These are phyloP conservation scores for Orobanche coerulescens DNA, from an alignment of 257 asterid species.

Conservation along the genomic window DNA sequence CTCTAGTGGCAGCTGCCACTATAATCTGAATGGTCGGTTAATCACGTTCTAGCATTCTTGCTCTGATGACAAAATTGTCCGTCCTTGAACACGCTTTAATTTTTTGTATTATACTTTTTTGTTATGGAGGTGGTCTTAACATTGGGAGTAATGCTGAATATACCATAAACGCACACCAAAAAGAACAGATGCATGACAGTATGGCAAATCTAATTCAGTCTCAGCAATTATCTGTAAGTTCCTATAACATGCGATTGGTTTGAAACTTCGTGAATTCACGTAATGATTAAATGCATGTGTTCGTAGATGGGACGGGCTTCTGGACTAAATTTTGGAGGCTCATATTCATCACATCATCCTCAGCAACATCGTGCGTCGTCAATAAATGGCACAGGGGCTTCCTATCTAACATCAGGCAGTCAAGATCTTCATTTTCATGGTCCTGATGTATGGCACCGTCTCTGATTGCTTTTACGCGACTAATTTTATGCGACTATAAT, in stretches of 20 bases:
- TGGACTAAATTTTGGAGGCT: conserved; percentile 63
- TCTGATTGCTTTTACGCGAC: conserved; percentile 8
- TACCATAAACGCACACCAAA: conserved; percentile 51
- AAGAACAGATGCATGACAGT: conserved; percentile 70
- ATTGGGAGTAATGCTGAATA: conserved; percentile 57
- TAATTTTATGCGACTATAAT: conserved; percentile 1
- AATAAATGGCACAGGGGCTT: conserved; percentile 49
- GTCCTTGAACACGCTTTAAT: not conserved
- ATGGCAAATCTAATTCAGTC: conserved; percentile 65
- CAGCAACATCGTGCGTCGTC: conserved; percentile 77
- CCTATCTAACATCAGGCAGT: conserved; percentile 53
- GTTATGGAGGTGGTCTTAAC: conserved; percentile 32
- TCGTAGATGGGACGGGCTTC: conserved; percentile 75
- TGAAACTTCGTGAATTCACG: conserved; percentile 17
- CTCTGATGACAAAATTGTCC: not conserved
- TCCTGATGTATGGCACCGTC: conserved; percentile 40
- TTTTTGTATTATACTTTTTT: conserved; percentile 12
- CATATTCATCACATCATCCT: conserved; percentile 65
- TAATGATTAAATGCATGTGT: conserved; percentile 22
- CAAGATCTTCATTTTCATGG: conserved; percentile 78
- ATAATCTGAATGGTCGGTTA: not conserved
- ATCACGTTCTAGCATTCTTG: not conserved
- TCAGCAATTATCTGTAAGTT: conserved; percentile 71
- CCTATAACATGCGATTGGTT: conserved; percentile 8
- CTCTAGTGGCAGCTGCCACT: not conserved